These are phyloP conservation scores for Mycena albidolilacea DNA, from an alignment of 768 basidiomycete species.

Conservation along the genomic window DNA sequence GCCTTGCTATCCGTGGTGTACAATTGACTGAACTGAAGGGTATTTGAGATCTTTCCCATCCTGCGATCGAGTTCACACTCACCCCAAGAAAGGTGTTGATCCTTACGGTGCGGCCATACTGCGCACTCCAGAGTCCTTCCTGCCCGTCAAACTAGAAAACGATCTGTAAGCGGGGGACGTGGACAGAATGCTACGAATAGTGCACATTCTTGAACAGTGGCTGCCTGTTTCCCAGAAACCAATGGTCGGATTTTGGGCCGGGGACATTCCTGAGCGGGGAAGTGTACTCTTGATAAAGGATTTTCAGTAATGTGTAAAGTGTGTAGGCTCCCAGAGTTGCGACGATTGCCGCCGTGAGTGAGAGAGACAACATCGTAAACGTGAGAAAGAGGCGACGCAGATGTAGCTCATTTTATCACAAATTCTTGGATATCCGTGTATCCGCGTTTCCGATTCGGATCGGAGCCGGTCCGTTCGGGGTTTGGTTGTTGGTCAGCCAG, in stretches of 20 bases:
- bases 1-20: constrained; percentile 65
- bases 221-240: constrained; percentile 50
- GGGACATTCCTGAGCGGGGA: constrained; percentile 53
- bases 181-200: background rate
- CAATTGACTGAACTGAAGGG: constrained; percentile 45
- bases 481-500: too few relatives aligned
- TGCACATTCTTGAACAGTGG: constrained; percentile 11
- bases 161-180: constrained; percentile 46
- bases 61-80: background rate
- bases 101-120: constrained; percentile 63
- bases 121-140: constrained; percentile 61
- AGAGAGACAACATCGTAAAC: background rate
- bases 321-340: constrained; percentile 12
- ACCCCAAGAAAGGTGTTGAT: constrained; percentile 59
- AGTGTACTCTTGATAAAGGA: constrained; percentile 24
- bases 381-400: background rate
- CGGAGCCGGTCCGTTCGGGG: too few relatives aligned
- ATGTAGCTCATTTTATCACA: too few relatives aligned
- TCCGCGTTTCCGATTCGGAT: too few relatives aligned
- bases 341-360: background rate
- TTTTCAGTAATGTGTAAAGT: constrained; percentile 28
- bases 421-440: too few relatives aligned
- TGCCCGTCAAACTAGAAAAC: constrained; percentile 38
- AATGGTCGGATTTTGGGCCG: constrained; percentile 50
- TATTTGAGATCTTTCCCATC: background rate